Base-by-base conservation (phyloP, 2,329 filamentous ascomycete species). In the Aplosporella prunicola region DNA sequence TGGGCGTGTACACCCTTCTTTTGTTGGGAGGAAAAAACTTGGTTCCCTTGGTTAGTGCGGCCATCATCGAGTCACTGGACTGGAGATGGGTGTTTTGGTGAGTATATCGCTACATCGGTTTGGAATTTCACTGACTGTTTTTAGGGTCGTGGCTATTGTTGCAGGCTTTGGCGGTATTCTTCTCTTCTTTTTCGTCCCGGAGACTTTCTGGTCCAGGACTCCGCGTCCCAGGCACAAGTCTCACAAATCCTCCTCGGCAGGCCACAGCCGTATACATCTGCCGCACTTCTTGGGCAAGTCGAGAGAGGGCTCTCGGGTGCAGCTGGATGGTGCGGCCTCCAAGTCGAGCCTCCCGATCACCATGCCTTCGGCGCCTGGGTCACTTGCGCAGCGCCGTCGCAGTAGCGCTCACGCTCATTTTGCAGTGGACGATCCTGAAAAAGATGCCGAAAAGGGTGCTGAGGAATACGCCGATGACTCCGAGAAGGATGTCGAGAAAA, bases 61-160 rank as follows among this genome's bases (percentile, higher is more conserved):
- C 70, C 15, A 78, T 96, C 42, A 93, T 95, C 27, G 68, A 87
- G 44, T 67, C 71, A 2, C 61, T 87, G 24, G 74, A 75, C 5
- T 96, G 89, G 89, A 78, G 86, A 57, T 93, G 86, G 87, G 82
- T 85, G 0, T 93, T 93, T 49, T 93, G 82, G 79, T 82, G 63
- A 58, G 71, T 58, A 7, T 14, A n/a, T 9, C 7, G 11, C 9
- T 14, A 17, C 9, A 28, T 20, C 16, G 11, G 8, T 15, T 11
- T 9, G 16, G n/a, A 5, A 9, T 11, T 9, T 3, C 16, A n/a
- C 39, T 43, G 20, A 43, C 16, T 16, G 8, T 10, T 13, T 32
- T 8, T 35, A 82, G 81, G 81, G 78, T 93, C 39, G 78, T 93
- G 30, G 76, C 87, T 1, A 83, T 94, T 3, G 66, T 93, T 8